phyloP scores from a whole-genome alignment of 2,329 filamentous ascomycete species.

The Diplocarpon mali region DNA sequence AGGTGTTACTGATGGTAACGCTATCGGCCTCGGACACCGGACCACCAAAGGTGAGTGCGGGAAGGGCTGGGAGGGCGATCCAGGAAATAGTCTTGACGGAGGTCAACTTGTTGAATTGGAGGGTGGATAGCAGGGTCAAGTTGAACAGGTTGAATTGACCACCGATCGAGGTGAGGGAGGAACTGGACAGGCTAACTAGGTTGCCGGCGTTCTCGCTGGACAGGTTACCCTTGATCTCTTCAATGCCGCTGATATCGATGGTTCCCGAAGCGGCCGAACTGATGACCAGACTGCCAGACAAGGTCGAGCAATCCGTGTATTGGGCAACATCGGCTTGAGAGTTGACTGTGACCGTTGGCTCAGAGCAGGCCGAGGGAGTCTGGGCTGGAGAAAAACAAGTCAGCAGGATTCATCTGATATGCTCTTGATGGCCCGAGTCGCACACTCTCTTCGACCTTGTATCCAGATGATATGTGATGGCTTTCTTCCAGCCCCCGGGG shows the following conservation, averaged over 20 bases:
- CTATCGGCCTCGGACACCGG: constrained; percentile 55
- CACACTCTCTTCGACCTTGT: too few species aligned
- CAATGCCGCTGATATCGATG: constrained; percentile 50
- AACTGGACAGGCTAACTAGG: constrained; percentile 52
- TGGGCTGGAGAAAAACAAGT: constrained; percentile 11
- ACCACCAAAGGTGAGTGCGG: constrained; percentile 44
- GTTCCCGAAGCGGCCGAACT: constrained; percentile 21
- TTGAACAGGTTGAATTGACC: constrained; percentile 60
- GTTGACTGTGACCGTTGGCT: constrained; percentile 25
- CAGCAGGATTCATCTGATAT: not conserved
- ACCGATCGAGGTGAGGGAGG: constrained; percentile 52
- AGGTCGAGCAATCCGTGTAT: constrained; percentile 22
- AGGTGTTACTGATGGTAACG: constrained; percentile 77
- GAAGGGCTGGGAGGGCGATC: constrained; percentile 56
- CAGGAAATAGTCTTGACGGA: constrained; percentile 58
- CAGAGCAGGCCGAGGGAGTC: constrained; percentile 18
- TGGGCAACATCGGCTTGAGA: constrained; percentile 23
- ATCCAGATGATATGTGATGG: not conserved
- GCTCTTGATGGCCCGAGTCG: not conserved
- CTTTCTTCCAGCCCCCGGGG: not conserved
- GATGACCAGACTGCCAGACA: constrained; percentile 27
- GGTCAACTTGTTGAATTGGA: constrained; percentile 56
- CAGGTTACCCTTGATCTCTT: constrained; percentile 46
- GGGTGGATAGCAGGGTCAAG: constrained; percentile 55
- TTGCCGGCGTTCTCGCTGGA: constrained; percentile 48